phyloP scores from a whole-genome alignment of 768 basidiomycete genomes.

The Leucogyrophana mollusca region DNA sequence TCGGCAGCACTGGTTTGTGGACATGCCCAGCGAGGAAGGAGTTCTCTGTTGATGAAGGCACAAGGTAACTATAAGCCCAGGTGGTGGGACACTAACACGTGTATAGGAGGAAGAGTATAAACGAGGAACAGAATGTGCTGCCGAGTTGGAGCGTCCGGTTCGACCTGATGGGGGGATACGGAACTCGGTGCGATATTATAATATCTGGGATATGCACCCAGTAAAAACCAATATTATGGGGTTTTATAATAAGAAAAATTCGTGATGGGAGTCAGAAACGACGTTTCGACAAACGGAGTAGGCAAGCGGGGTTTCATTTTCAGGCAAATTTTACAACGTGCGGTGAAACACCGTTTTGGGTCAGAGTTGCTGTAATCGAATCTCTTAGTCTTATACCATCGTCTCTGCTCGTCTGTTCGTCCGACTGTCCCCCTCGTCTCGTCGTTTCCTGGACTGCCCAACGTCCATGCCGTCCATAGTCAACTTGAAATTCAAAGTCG shows the following conservation, averaged over 20 bases:
- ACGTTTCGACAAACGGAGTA: conserved; percentile 22
- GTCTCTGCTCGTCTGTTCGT: conserved; percentile 9
- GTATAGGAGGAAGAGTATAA: not conserved
- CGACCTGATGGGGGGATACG: conserved; percentile 10
- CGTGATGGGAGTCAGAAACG: conserved; percentile 11
- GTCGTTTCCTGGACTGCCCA: conserved; percentile 9
- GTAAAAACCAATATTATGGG: not conserved
- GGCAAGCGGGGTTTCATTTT: conserved; percentile 32
- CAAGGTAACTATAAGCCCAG: conserved; percentile 1
- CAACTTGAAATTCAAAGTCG: conserved; percentile 84
- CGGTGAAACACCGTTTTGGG: conserved; percentile 9
- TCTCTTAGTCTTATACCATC: conserved; percentile 24
- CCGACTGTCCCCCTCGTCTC: not conserved
- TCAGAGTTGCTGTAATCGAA: conserved; percentile 15
- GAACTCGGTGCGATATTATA: conserved; percentile 21
- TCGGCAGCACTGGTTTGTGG: not conserved
- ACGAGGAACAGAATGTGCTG: conserved; percentile 4
- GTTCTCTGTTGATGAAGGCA: not conserved
- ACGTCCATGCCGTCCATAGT: conserved; percentile 71
- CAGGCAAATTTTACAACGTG: conserved; percentile 29
- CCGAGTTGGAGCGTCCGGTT: conserved; percentile 12
- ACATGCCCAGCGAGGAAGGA: not conserved
- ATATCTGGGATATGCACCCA: not conserved
- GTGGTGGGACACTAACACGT: conserved; percentile 4
- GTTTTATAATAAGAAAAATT: not conserved